These are phyloP conservation scores for Paramecium biaurelia DNA, from an alignment of 73 alveolate genomes.

Conservation along the genomic window DNA sequence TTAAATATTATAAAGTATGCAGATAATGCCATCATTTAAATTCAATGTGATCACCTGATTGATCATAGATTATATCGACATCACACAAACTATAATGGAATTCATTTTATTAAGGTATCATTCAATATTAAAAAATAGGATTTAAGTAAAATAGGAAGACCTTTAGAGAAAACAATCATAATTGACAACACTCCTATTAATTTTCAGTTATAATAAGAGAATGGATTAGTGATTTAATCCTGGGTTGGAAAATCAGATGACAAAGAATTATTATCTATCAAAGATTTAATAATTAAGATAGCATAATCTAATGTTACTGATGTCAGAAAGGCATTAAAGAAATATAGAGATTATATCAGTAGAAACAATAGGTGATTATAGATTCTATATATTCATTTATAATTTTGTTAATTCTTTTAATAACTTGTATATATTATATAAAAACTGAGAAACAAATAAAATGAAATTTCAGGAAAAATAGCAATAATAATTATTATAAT, in stretches of 20 bases:
- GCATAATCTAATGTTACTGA: background rate
- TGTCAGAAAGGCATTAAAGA: background rate
- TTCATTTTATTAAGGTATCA: background rate
- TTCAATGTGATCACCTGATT: background rate
- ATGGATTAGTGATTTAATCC: slow-evolving; percentile 68
- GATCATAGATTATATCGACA: slow-evolving; percentile 75
- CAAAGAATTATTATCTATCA: slow-evolving; percentile 60
- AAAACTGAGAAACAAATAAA: background rate
- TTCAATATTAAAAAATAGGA: slow-evolving; percentile 66
- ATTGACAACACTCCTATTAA: slow-evolving; percentile 70
- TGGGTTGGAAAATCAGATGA: slow-evolving; percentile 73
- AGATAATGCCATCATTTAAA: background rate
- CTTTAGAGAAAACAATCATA: slow-evolving; percentile 61
- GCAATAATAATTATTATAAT: background rate
- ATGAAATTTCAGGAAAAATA: background rate
- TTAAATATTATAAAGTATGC: background rate
- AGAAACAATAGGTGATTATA: slow-evolving; percentile 28
- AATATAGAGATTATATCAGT: background rate
- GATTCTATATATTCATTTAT: background rate
- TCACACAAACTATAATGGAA: slow-evolving; percentile 75
- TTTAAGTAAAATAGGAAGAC: slow-evolving; percentile 48
- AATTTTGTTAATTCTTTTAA: background rate
- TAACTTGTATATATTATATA: background rate
- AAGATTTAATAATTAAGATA: slow-evolving; percentile 12
- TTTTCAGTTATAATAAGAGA: slow-evolving; percentile 69